Conservation (phyloP, 1,139 yeast species). For the Hemisphaericaspora xylanilytica region DNA sequence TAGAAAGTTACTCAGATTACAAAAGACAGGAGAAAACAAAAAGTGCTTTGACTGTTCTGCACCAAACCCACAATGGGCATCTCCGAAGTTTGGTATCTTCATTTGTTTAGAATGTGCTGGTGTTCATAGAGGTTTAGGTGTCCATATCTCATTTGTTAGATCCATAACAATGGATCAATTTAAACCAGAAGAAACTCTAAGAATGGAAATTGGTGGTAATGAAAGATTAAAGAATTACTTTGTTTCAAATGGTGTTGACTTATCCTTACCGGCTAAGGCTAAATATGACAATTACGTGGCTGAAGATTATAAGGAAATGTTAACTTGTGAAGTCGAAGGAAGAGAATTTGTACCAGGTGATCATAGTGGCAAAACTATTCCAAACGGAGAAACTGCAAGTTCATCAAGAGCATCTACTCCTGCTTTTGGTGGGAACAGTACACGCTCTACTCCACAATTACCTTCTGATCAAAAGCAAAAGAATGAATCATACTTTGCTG, state of each 20-base stretch:
- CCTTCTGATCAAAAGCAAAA: constrained; percentile 48
- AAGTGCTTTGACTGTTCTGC: constrained; percentile 93
- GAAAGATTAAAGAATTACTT: constrained; percentile 70
- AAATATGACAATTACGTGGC: constrained; percentile 90
- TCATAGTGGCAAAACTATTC: constrained; percentile 52
- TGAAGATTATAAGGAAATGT: constrained; percentile 84
- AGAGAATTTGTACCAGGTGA: constrained; percentile 66
- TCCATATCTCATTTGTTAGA: constrained; percentile 93
- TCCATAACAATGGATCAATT: constrained; percentile 97
- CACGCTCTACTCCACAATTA: constrained; percentile 26
- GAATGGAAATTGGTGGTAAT: constrained; percentile 97
- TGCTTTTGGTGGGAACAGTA: not conserved
- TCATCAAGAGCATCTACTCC: constrained; percentile 17
- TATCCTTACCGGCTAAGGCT: constrained; percentile 58
- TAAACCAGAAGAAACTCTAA: constrained; percentile 80
- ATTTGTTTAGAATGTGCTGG: constrained; percentile 98
- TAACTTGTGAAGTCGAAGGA: constrained; percentile 75
- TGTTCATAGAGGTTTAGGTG: constrained; percentile 93
- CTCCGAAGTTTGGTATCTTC: constrained; percentile 94
- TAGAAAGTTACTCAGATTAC: constrained; percentile 74
- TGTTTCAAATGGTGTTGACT: constrained; percentile 69
- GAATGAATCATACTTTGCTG: constrained; percentile 81
- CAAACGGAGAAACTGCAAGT: constrained; percentile 24
- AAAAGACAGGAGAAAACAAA: constrained; percentile 79
- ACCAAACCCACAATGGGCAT: constrained; percentile 98